Percentiles rank a stretch among this genome's conserved stretches.
Conservation (phyloP, 352 stramenopile species). For the Pythium brassicae region DNA sequence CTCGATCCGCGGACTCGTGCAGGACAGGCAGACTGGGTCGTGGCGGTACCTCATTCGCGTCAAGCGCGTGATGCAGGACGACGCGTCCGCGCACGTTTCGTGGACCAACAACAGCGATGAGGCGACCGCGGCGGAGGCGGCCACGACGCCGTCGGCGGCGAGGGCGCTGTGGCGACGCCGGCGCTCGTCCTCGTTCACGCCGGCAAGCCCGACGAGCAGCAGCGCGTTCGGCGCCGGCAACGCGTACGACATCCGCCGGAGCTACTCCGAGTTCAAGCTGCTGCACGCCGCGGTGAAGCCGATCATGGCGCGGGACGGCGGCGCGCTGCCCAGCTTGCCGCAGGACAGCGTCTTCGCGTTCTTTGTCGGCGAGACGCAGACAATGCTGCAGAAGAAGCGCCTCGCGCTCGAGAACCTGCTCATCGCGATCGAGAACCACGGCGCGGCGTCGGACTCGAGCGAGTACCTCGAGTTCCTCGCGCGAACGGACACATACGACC, state of each 20-base stretch:
- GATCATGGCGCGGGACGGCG: constrained; percentile 22
- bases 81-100: constrained; percentile 5
- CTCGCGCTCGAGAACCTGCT: constrained; percentile 56
- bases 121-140: not conserved
- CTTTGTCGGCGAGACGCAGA: constrained; percentile 65
- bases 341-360: constrained; percentile 58
- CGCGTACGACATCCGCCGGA: constrained; percentile 58
- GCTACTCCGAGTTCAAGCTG: constrained; percentile 65
- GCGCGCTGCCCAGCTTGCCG: constrained; percentile 38
- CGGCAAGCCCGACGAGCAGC: constrained; percentile 6
- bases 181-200: constrained; percentile 12
- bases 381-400: constrained; percentile 60
- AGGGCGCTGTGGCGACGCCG: constrained; percentile 7
- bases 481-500: constrained; percentile 52
- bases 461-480: constrained; percentile 70
- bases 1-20: constrained; percentile 62
- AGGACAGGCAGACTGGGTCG: constrained; percentile 41
- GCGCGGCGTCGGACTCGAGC: constrained; percentile 39
- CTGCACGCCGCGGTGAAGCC: constrained; percentile 48
- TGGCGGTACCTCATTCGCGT: constrained; percentile 72
- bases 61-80: constrained; percentile 34
- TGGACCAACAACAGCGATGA: not conserved
- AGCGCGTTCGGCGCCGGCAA: constrained; percentile 13
- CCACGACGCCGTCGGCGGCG: not conserved
- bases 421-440: constrained; percentile 55